A percentile compares a stretch with the other conserved stretches of the same genome.
Conservation (phyloP, 2,329 filamentous ascomycete genomes). For the Aspergillus unguis region DNA sequence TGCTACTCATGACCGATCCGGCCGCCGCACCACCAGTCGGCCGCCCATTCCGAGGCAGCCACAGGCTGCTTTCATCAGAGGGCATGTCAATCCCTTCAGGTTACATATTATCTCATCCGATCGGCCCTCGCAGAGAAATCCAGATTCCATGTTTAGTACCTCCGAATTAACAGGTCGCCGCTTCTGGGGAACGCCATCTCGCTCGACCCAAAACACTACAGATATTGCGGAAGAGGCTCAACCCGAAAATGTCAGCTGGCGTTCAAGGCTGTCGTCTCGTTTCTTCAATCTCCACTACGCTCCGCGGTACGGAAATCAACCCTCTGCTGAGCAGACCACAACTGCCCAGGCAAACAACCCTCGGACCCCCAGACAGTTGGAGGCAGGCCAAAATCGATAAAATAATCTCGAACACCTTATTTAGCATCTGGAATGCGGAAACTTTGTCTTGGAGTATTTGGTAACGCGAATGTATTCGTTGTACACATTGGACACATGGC, state of each 20-base stretch:
- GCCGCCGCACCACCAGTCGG: constrained; percentile 27
- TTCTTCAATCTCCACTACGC: constrained; percentile 2
- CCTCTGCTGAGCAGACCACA: neutral
- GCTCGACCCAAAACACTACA: neutral
- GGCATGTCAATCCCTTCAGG: constrained; percentile 31
- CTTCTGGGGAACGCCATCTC: constrained; percentile 4
- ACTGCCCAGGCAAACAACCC: neutral
- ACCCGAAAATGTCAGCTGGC: neutral
- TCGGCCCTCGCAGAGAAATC: constrained; percentile 32
- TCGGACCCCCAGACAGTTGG: constrained; percentile 21
- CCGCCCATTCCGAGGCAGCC: constrained; percentile 29
- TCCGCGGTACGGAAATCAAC: constrained; percentile 1
- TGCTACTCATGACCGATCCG: constrained; percentile 29
- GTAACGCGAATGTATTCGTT: neutral
- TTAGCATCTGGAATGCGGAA: constrained; percentile 3
- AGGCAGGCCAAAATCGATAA: constrained; percentile 20
- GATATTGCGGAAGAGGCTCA: neutral
- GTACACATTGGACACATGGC: neutral
- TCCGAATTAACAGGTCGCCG: neutral
- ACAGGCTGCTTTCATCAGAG: constrained; percentile 34
- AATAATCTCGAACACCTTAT: neutral
- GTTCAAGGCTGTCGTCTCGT: neutral
- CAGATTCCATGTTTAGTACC: constrained; percentile 11
- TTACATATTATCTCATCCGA: constrained; percentile 37
- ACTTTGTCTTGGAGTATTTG: neutral